Evolutionary conservation across 192 early-diverging fungal genomes (phyloP), one percentile per base, ranked within the genome.

Genomic region (Podila verticillata): DNA sequence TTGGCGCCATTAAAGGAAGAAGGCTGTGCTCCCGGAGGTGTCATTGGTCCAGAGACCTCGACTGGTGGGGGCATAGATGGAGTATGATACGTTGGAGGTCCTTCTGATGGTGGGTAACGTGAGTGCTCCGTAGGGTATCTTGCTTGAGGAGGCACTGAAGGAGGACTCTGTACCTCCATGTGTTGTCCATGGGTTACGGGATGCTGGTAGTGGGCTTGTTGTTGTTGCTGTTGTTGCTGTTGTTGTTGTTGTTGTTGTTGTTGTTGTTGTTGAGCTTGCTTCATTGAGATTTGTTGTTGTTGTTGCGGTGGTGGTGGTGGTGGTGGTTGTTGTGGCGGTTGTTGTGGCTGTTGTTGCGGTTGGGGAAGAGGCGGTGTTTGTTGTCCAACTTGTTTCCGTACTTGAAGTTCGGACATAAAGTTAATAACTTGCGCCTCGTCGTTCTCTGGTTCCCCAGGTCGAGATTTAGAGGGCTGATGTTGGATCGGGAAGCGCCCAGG

Each of bases 381-480:
- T 6, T 54, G 49, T 20, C 49, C 49, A 24, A 54, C 57, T 7
- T 70, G 70, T 62, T 73, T 63, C 36, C 57, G 54, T 58, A 67
- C 65, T 51, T 80, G 77, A 26, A 72, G 57, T 17, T 72, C 69
- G 6, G 69, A 79, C 77, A 80, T 72, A 34, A 80, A 80, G 30
- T 72, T 80, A 65, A 80, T 68, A 1, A 80, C 70, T 1, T 59
- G 7, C 7, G 58, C 70, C 24, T 72, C 77, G 61, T 80, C 77
- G 30, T 80, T 80, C 10, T 72, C 70, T 15, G 65, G 24, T 5
- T 51, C 51, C 51, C 60, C 3, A 65, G 59, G 39, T 44, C 39
- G 39, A 17, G 39, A 13, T 44, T 44, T 44, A 15, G 39, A 44
- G 17, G 39, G 12, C 12, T n/a, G n/a, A n/a, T n/a, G n/a, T n/a